Percentiles rank a stretch among this genome's conserved stretches.
These are phyloP conservation scores for Emericellopsis cladophorae DNA, from an alignment of 2,329 filamentous ascomycete species.

Conservation along the genomic window DNA sequence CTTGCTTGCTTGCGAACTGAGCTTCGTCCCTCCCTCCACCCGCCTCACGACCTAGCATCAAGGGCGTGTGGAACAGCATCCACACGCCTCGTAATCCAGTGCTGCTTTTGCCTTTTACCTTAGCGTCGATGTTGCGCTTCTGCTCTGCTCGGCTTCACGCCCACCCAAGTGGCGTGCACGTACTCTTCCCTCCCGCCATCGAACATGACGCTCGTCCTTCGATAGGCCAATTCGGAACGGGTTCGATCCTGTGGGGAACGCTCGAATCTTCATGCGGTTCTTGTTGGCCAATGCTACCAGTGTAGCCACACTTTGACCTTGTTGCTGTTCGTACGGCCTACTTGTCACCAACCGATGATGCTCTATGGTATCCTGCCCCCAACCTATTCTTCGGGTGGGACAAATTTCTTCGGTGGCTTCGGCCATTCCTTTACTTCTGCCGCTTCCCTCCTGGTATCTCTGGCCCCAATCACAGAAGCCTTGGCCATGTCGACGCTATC, in stretches of 20 bases:
- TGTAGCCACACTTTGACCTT: not conserved
- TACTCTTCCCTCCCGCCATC: no score
- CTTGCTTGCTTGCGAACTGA: no score
- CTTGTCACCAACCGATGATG: constrained; percentile 1
- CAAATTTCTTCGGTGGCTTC: not conserved
- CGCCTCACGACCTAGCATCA: no score
- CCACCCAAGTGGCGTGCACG: not conserved
- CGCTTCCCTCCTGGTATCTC: no score
- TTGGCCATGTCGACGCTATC: no score
- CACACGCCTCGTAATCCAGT: constrained; percentile 12
- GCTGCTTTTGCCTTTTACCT: constrained; percentile 13
- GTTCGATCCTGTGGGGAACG: no score
- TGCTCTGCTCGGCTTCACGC: not conserved
- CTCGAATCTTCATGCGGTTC: not conserved
- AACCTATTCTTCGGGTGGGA: not conserved
- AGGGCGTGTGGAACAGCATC: constrained; percentile 5
- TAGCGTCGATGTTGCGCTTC: constrained; percentile 1
- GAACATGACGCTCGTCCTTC: no score
- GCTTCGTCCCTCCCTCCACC: not conserved
- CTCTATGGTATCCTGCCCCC: no score
- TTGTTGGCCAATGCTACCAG: not conserved
- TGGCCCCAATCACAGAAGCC: no score
- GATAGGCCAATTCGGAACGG: no score
- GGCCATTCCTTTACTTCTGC: no score
- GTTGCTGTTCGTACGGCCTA: no score